Evolutionary conservation across 345 rosid species (phyloP).

Genomic region (Toxicodendron radicans): DNA sequence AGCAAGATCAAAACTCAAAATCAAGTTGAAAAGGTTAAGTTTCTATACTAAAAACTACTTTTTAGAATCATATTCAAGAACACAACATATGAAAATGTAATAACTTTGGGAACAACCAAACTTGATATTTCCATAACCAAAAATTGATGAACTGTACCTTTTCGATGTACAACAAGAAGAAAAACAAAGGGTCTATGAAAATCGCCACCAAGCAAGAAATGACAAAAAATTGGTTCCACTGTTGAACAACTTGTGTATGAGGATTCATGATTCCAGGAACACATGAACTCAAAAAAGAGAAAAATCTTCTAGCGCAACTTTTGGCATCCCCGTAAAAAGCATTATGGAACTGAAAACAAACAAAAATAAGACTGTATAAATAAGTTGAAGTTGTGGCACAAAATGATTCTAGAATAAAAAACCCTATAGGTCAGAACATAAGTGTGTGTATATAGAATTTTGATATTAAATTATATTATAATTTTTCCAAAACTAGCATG

Average conservation of each 20-base stretch:
- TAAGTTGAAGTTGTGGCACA: neutral
- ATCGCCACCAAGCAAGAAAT: slow-evolving; percentile 73
- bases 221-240: slow-evolving; percentile 71
- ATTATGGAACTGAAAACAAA: slow-evolving; percentile 55
- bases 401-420: neutral
- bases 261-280: slow-evolving; percentile 83
- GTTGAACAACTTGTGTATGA: slow-evolving; percentile 59
- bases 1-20: neutral
- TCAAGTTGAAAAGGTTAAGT: neutral
- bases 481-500: neutral
- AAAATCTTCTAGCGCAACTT: slow-evolving; percentile 71
- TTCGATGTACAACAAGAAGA: slow-evolving; percentile 56
- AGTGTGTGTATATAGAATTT: neutral
- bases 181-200: slow-evolving; percentile 80
- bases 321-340: slow-evolving; percentile 75
- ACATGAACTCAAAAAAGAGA: slow-evolving; percentile 32
- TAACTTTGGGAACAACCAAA: neutral
- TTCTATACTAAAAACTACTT: neutral
- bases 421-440: neutral
- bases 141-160: slow-evolving; percentile 40
- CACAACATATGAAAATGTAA: neutral
- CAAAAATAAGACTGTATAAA: neutral
- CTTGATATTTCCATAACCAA: neutral
- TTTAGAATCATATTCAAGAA: neutral
- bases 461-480: neutral